These are phyloP conservation scores for Asterochloris sp. DNA, from an alignment of 139 green algal species.

Conservation along the genomic window DNA sequence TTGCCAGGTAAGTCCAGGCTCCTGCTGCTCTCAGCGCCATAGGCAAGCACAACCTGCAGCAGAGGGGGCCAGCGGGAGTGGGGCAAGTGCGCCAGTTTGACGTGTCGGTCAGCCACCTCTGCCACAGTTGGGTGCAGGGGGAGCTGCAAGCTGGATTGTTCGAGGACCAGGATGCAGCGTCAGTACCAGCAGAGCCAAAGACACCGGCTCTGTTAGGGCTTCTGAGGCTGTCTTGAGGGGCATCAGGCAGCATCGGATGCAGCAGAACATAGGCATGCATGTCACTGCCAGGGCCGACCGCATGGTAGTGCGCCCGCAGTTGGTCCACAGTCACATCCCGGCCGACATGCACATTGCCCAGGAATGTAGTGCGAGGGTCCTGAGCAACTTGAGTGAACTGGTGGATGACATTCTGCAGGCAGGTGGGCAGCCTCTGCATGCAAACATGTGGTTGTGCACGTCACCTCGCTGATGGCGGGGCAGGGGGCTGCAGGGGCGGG, in stretches of 20 bases:
- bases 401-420: slow-evolving; percentile 84
- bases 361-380: slow-evolving; percentile 61
- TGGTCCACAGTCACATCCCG: slow-evolving; percentile 64
- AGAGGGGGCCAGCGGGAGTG: too few species aligned
- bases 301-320: slow-evolving; percentile 73
- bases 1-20: slow-evolving; percentile 77
- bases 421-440: neutral
- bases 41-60: slow-evolving; percentile 79
- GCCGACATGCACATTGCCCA: slow-evolving; percentile 81
- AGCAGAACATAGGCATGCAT: too few species aligned
- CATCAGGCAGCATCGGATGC: too few species aligned
- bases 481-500: neutral
- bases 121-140: too few species aligned
- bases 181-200: too few species aligned
- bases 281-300: slow-evolving; percentile 28
- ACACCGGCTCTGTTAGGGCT: too few species aligned
- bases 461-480: too few species aligned
- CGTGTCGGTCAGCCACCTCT: too few species aligned
- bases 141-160: neutral
- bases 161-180: neutral
- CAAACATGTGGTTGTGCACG: neutral
- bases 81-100: too few species aligned
- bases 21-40: slow-evolving; percentile 85
- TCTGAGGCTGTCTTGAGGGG: too few species aligned
- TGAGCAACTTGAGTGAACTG: slow-evolving; percentile 69